Evolutionary conservation across 345 rosid species (phyloP).

Genomic region (Pugionium cornutum): DNA sequence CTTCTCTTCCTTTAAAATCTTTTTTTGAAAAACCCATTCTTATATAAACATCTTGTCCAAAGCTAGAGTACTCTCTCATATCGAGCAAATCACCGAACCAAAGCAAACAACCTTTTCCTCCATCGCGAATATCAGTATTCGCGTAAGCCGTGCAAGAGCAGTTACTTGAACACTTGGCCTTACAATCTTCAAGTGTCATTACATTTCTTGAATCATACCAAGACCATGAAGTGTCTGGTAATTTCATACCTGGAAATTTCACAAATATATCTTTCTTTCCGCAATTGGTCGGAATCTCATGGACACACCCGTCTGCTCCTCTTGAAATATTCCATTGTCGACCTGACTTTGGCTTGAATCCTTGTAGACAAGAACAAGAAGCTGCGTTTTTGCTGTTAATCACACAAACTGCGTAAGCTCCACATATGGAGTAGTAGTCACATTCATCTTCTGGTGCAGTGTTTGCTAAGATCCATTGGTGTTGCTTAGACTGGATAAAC

Average conservation of each 20-base stretch:
- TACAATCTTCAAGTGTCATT: slow-evolving; percentile 41
- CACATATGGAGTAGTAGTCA: slow-evolving; percentile 63
- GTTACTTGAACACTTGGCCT: slow-evolving; percentile 43
- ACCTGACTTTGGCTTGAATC: slow-evolving; percentile 57
- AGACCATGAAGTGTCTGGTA: slow-evolving; percentile 58
- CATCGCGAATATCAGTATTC: slow-evolving; percentile 39
- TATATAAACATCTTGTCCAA: slow-evolving; percentile 72
- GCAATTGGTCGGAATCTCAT: slow-evolving; percentile 52
- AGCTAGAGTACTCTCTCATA: slow-evolving; percentile 40
- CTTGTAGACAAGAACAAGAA: slow-evolving; percentile 61
- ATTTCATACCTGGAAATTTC: slow-evolving; percentile 53
- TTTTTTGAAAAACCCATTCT: slow-evolving; percentile 46
- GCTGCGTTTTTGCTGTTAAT: slow-evolving; percentile 59
- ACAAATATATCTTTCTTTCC: slow-evolving; percentile 48
- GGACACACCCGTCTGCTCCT: slow-evolving; percentile 68
- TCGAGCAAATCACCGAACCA: slow-evolving; percentile 55
- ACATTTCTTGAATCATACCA: slow-evolving; percentile 43
- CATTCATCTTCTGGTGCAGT: slow-evolving; percentile 87
- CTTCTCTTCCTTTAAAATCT: slow-evolving; percentile 9
- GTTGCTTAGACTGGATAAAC: slow-evolving; percentile 40
- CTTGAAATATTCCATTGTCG: slow-evolving; percentile 53
- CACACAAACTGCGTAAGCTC: slow-evolving; percentile 65
- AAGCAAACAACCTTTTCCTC: slow-evolving; percentile 50
- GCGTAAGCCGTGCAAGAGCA: slow-evolving; percentile 60
- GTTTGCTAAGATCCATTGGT: slow-evolving; percentile 50